These are phyloP conservation scores for Cladosporium sp. DNA, from an alignment of 2,329 filamentous ascomycete genomes.

Conservation along the genomic window DNA sequence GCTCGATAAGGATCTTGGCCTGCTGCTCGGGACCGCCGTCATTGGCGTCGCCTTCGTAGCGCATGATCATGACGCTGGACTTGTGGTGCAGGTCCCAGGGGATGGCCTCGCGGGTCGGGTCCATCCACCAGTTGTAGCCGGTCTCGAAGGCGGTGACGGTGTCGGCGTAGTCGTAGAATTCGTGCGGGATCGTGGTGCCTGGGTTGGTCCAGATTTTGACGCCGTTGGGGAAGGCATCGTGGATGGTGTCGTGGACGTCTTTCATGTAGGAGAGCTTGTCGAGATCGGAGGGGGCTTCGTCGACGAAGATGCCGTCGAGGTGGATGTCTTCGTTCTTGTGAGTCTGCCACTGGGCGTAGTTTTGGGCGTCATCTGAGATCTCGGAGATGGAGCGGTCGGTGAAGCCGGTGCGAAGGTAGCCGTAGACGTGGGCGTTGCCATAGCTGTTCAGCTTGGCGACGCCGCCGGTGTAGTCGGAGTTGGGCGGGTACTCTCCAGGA, in stretches of 20 bases:
- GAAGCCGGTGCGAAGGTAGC: conserved; percentile 34
- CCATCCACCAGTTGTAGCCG: conserved; percentile 18
- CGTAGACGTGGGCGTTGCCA: conserved; percentile 32
- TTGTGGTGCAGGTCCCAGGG: conserved; percentile 17
- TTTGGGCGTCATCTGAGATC: conserved; percentile 24
- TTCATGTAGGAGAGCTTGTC: conserved; percentile 20
- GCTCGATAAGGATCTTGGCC: conserved; percentile 14
- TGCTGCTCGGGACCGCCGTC: conserved; percentile 13
- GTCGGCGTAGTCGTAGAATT: conserved; percentile 21
- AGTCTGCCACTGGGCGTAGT: conserved; percentile 24
- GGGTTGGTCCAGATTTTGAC: conserved; percentile 20
- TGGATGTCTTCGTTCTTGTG: conserved; percentile 25
- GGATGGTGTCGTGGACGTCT: conserved; percentile 14
- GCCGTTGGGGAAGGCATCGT: conserved; percentile 11
- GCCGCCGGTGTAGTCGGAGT: conserved; percentile 28
- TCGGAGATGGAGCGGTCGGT: conserved; percentile 27
- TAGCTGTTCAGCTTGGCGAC: conserved; percentile 28
- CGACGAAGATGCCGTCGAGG: conserved; percentile 34
- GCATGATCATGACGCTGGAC: conserved; percentile 20
- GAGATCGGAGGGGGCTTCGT: conserved; percentile 29
- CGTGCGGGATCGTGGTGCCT: conserved; percentile 14
- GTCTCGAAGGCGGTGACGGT: conserved; percentile 22
- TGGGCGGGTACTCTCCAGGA: conserved; percentile 28
- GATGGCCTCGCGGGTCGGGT: conserved; percentile 13
- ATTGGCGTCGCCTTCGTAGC: conserved; percentile 16